A percentile compares a stretch with the other conserved stretches of the same genome.
These are phyloP conservation scores for Hamigera avellanea DNA, from an alignment of 495 filamentous ascomycete genomes.

Conservation along the genomic window DNA sequence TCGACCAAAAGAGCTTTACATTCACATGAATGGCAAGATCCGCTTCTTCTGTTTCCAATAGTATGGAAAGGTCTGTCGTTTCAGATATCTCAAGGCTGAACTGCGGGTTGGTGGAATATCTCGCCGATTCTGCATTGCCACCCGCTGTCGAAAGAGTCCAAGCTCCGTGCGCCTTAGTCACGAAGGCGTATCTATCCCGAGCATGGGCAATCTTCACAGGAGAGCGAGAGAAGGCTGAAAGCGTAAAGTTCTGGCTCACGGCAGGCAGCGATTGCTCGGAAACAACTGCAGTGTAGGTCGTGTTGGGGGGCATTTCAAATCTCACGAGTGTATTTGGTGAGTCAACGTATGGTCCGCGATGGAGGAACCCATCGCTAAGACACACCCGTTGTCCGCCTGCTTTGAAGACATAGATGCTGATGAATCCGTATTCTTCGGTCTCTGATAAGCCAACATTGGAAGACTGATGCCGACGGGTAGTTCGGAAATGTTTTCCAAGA, in stretches of 20 bases:
- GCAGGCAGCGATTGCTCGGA: constrained; percentile 66
- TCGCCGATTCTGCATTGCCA: constrained; percentile 63
- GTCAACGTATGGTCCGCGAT: constrained; percentile 77
- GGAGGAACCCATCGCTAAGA: constrained; percentile 51
- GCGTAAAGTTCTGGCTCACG: constrained; percentile 63
- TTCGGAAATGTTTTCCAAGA: constrained; percentile 65
- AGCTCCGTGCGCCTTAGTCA: constrained; percentile 38
- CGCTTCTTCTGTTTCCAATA: constrained; percentile 63
- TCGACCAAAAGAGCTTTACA: constrained; percentile 65
- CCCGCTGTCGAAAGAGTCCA: constrained; percentile 78
- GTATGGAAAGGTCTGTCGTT: constrained; percentile 48
- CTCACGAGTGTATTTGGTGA: constrained; percentile 83
- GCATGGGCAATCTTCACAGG: constrained; percentile 50
- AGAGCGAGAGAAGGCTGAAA: constrained; percentile 62
- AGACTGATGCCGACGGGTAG: background rate
- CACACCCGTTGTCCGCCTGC: constrained; percentile 63
- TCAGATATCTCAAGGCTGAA: constrained; percentile 52
- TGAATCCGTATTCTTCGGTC: constrained; percentile 53
- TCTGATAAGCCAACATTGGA: constrained; percentile 13
- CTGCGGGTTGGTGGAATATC: constrained; percentile 77
- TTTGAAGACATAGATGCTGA: constrained; percentile 72
- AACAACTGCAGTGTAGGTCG: constrained; percentile 65
- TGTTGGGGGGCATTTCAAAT: constrained; percentile 47
- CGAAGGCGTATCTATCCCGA: constrained; percentile 42
- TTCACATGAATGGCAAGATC: constrained; percentile 68